Conservation (phyloP, 2,329 filamentous ascomycete genomes). For the Ophiocordyceps sinensis region DNA sequence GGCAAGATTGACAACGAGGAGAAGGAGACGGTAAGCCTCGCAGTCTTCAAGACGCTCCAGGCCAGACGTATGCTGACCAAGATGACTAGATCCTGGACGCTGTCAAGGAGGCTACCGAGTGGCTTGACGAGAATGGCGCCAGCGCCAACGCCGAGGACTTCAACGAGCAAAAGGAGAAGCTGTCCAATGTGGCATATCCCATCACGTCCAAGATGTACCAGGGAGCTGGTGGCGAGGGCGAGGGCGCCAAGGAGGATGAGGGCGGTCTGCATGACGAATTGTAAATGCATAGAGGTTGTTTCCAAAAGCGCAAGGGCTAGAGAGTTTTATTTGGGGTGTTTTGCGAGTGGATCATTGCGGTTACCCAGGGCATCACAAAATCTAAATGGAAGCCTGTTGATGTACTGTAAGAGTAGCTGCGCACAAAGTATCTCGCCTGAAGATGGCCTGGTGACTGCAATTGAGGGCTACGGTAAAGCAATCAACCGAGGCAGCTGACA, state of each 20-base stretch:
- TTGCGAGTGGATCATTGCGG: background rate
- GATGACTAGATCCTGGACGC: slow-evolving; percentile 63
- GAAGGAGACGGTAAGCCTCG: slow-evolving; percentile 72
- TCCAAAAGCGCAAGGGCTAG: slow-evolving; percentile 1
- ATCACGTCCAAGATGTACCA: slow-evolving; percentile 97
- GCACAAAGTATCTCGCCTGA: no score
- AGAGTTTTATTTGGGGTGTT: slow-evolving; percentile 2
- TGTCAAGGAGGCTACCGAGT: slow-evolving; percentile 92
- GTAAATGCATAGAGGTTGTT: slow-evolving; percentile 36
- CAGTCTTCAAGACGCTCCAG: slow-evolving; percentile 1
- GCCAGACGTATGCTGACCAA: slow-evolving; percentile 20
- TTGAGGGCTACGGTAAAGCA: no score
- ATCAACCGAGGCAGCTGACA: no score
- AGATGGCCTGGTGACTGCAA: no score
- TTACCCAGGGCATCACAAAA: background rate
- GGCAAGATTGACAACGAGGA: slow-evolving; percentile 98
- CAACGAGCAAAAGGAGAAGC: slow-evolving; percentile 99
- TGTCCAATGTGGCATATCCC: slow-evolving; percentile 90
- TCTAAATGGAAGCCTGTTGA: background rate
- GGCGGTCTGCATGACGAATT: slow-evolving; percentile 66
- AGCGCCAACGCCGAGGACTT: slow-evolving; percentile 86
- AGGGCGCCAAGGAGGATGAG: slow-evolving; percentile 54
- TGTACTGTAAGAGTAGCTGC: background rate
- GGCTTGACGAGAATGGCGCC: slow-evolving; percentile 89
- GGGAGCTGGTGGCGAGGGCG: slow-evolving; percentile 37